Evolutionary conservation across 1,284 basidiomycete genomes (phyloP).

Genomic region (Stygiomarasmius scandens): DNA sequence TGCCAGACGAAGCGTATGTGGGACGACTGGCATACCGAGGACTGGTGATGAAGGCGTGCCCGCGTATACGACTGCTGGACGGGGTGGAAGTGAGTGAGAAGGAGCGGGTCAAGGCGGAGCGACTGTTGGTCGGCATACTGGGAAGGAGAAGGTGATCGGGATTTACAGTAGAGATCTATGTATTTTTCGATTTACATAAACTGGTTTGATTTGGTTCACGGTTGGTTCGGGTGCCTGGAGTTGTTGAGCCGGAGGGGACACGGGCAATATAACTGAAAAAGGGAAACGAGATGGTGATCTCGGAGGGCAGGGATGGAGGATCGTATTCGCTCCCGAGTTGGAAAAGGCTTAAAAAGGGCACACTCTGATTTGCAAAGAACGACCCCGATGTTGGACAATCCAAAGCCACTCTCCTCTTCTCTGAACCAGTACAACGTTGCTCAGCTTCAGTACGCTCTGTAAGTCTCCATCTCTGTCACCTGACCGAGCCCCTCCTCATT

Average conservation of each 20-base stretch:
- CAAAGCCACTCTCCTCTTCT: slow-evolving; percentile 36
- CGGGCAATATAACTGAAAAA: slow-evolving; percentile 17
- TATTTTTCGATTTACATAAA: slow-evolving; percentile 4
- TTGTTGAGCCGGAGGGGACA: background rate
- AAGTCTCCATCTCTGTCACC: slow-evolving; percentile 32
- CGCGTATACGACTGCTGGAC: slow-evolving; percentile 72
- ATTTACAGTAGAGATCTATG: slow-evolving; percentile 5
- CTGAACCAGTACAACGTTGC: slow-evolving; percentile 65
- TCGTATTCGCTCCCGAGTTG: slow-evolving; percentile 41
- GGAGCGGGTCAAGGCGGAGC: slow-evolving; percentile 80
- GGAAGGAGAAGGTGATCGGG: slow-evolving; percentile 32
- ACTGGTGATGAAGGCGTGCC: slow-evolving; percentile 77
- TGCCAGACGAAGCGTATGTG: slow-evolving; percentile 86
- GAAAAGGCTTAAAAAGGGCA: slow-evolving; percentile 19
- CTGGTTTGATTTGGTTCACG: slow-evolving; percentile 11
- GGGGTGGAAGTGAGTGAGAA: slow-evolving; percentile 79
- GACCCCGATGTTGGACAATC: slow-evolving; percentile 44
- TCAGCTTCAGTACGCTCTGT: slow-evolving; percentile 64
- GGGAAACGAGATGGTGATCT: slow-evolving; percentile 3
- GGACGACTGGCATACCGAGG: slow-evolving; percentile 87
- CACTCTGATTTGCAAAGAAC: background rate
- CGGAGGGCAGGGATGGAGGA: slow-evolving; percentile 17
- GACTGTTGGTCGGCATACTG: slow-evolving; percentile 64
- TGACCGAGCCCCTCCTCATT: slow-evolving; percentile 11
- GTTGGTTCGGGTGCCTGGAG: slow-evolving; percentile 7